Conservation (phyloP, 306 rosid species). For the Mimosa bimucronata region DNA sequence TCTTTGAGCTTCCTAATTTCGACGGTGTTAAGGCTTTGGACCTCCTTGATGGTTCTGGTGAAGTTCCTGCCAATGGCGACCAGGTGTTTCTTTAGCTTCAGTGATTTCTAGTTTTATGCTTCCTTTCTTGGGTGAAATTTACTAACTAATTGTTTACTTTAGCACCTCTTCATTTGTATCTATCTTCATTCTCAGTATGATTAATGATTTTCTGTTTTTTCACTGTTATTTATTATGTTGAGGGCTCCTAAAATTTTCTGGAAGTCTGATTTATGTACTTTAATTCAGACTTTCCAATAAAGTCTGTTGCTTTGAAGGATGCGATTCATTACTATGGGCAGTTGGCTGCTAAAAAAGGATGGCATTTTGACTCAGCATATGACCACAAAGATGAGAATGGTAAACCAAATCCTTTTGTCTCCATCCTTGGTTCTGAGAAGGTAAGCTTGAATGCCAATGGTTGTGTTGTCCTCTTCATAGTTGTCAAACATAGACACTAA, state of each 20-base stretch:
- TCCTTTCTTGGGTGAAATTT: too few species aligned
- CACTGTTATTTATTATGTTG: not conserved
- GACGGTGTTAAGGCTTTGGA: slow-evolving; percentile 84
- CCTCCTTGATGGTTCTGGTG: slow-evolving; percentile 79
- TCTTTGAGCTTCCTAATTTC: slow-evolving; percentile 65
- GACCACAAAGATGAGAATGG: slow-evolving; percentile 92
- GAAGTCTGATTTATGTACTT: not conserved
- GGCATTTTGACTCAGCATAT: slow-evolving; percentile 96
- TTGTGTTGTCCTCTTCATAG: not conserved
- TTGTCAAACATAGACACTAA: not conserved
- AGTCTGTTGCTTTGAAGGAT: slow-evolving; percentile 56
- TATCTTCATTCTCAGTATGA: slow-evolving; percentile 11
- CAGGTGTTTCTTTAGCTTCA: too few species aligned
- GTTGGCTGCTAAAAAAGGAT: slow-evolving; percentile 93
- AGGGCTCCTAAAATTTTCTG: not conserved
- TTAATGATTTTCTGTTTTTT: not conserved
- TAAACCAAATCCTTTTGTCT: slow-evolving; percentile 76
- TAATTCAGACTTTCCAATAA: not conserved
- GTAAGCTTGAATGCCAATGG: slow-evolving; percentile 40
- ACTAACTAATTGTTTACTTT: too few species aligned
- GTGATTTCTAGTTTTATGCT: too few species aligned
- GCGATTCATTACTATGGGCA: slow-evolving; percentile 91
- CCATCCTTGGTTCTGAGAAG: slow-evolving; percentile 77
- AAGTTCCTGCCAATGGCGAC: slow-evolving; percentile 70
- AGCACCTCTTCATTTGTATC: too few species aligned